These are phyloP conservation scores for Elsinoe australis DNA, from an alignment of 2,329 filamentous ascomycete genomes.

Conservation along the genomic window DNA sequence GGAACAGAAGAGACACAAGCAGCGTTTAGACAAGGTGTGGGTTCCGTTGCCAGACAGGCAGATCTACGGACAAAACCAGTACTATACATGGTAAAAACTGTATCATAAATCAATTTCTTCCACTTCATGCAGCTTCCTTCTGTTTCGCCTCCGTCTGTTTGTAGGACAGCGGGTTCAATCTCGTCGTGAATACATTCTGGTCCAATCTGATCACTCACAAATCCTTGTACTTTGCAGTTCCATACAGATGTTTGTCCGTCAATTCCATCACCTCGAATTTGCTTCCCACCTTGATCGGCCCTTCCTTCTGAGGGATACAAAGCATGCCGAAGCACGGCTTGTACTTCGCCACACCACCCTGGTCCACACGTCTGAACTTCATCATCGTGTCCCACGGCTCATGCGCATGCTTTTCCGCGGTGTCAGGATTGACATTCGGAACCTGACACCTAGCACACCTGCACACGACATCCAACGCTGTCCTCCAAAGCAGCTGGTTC, in stretches of 20 bases:
- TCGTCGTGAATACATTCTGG: background rate
- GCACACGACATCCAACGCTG: conserved; percentile 51
- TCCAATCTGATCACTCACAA: conserved; percentile 22
- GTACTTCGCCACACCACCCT: conserved; percentile 51
- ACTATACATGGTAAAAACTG: conserved; percentile 74
- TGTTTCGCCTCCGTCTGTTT: no score
- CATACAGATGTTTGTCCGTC: conserved; percentile 51
- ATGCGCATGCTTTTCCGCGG: conserved; percentile 49
- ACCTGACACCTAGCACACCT: conserved; percentile 55
- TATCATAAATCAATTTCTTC: conserved; percentile 1
- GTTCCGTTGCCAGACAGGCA: conserved; percentile 79
- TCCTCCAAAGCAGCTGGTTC: conserved; percentile 30
- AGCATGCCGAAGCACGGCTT: conserved; percentile 64
- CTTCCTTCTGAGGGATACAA: conserved; percentile 51
- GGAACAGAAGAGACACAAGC: conserved; percentile 63
- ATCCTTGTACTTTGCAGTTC: conserved; percentile 29
- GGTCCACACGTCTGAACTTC: conserved; percentile 53
- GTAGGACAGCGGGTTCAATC: no score
- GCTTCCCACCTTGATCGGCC: conserved; percentile 51
- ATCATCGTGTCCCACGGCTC: conserved; percentile 57
- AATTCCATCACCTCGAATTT: conserved; percentile 50
- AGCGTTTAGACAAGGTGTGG: conserved; percentile 75
- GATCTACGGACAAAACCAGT: conserved; percentile 75
- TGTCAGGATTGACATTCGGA: conserved; percentile 58
- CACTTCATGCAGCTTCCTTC: no score